phyloP scores from a whole-genome alignment of 1,139 yeast species.

The Geotrichum australiense region DNA sequence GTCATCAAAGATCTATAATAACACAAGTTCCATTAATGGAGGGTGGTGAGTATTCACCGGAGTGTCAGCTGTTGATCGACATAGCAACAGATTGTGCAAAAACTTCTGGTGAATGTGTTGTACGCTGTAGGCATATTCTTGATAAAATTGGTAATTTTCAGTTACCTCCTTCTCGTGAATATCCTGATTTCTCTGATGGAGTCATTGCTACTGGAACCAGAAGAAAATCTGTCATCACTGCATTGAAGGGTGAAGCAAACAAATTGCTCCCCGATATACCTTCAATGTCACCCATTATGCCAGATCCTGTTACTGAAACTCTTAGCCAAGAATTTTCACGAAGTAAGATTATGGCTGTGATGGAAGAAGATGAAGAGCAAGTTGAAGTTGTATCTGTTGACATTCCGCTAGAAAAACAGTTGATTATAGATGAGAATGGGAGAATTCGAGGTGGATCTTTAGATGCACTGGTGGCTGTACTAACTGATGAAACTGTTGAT shows the following conservation, averaged over 20 bases:
- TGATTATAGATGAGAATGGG: slow-evolving; percentile 42
- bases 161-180: slow-evolving; percentile 55
- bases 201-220: slow-evolving; percentile 34
- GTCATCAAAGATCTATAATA: slow-evolving; percentile 3
- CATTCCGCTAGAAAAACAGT: slow-evolving; percentile 28
- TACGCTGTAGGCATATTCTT: slow-evolving; percentile 42
- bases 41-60: not conserved
- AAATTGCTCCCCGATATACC: not conserved
- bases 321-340: not conserved
- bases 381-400: slow-evolving; percentile 8
- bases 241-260: not conserved
- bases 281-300: not conserved
- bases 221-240: slow-evolving; percentile 8
- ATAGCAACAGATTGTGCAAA: slow-evolving; percentile 33
- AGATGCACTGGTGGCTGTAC: slow-evolving; percentile 60
- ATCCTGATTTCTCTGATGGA: slow-evolving; percentile 71
- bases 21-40: not conserved
- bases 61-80: slow-evolving; percentile 17
- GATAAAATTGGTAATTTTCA: slow-evolving; percentile 67
- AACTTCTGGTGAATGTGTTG: slow-evolving; percentile 36
- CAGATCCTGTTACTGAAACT: not conserved
- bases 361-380: slow-evolving; percentile 11
- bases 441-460: slow-evolving; percentile 71
- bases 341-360: not conserved
- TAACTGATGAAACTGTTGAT: slow-evolving; percentile 60